Evolutionary conservation across 2,329 filamentous ascomycete genomes (phyloP).

Genomic region (Trichoderma lentiforme): DNA sequence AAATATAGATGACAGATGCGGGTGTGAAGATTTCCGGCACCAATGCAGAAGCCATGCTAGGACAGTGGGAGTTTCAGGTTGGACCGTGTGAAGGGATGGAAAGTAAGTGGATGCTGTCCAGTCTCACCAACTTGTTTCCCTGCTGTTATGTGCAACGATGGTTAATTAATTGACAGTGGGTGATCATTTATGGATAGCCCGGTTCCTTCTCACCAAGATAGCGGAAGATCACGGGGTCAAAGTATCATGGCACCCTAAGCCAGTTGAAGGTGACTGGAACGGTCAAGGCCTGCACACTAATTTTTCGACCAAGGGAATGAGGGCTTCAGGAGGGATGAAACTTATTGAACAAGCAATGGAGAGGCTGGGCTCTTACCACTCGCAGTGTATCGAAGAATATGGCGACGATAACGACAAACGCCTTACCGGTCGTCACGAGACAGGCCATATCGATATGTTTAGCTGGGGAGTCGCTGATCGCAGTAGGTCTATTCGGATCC

Average conservation of each 20-base stretch:
- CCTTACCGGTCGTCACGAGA: background rate
- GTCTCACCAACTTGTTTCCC: no score
- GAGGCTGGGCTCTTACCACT: background rate
- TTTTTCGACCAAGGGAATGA: no score
- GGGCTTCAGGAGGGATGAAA: background rate
- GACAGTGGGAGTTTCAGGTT: no score
- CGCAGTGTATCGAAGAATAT: background rate
- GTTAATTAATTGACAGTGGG: no score
- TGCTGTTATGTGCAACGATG: no score
- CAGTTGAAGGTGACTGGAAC: constrained; percentile 90
- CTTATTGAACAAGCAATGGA: background rate
- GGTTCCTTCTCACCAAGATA: constrained; percentile 82
- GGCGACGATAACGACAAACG: background rate
- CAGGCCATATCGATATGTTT: background rate
- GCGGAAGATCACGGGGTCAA: constrained; percentile 95
- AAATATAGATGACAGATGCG: no score
- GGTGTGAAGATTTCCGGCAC: no score
- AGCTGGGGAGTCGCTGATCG: background rate
- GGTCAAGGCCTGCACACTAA: constrained; percentile 75
- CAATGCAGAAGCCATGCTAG: no score
- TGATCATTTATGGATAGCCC: no score
- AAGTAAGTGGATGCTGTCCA: no score
- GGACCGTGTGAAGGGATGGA: no score
- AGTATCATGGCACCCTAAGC: constrained; percentile 94
- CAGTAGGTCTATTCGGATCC: background rate